Evolutionary conservation across 305 asterid genomes (phyloP).

Genomic region (Nicotiana rustica): DNA sequence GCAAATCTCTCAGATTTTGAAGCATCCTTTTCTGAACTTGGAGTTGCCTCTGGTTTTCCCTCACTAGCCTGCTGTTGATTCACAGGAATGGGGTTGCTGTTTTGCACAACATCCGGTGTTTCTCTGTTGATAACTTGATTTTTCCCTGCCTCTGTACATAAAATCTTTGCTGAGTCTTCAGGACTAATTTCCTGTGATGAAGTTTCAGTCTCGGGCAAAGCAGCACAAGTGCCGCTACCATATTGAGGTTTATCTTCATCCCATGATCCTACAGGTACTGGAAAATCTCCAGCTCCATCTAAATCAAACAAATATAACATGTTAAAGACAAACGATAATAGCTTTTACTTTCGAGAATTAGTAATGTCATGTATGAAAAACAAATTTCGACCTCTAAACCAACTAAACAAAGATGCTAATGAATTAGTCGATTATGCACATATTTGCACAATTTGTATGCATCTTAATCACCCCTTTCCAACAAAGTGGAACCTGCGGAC

Average conservation of each 20-base stretch:
- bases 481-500: constrained; percentile 30
- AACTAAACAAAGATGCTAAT: background rate
- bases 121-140: constrained; percentile 40
- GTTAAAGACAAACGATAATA: constrained; percentile 32
- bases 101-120: constrained; percentile 40
- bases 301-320: constrained; percentile 36
- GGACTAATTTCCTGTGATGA: constrained; percentile 43
- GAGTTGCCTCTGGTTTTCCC: constrained; percentile 45
- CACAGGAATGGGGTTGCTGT: constrained; percentile 40
- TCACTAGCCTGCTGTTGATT: constrained; percentile 48
- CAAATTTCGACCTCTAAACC: background rate
- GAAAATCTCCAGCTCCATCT: constrained; percentile 60
- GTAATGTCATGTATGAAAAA: background rate
- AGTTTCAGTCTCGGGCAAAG: constrained; percentile 45
- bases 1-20: constrained; percentile 52
- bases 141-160: constrained; percentile 41
- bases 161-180: constrained; percentile 38
- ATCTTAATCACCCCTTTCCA: constrained; percentile 23
- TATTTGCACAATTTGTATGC: constrained; percentile 12
- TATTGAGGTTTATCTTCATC: constrained; percentile 50
- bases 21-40: constrained; percentile 51
- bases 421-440: background rate
- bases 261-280: constrained; percentile 53
- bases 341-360: constrained; percentile 4
- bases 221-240: constrained; percentile 44